Conservation (phyloP, 352 stramenopile species). For the Phytophthora macrochlamydospora region DNA sequence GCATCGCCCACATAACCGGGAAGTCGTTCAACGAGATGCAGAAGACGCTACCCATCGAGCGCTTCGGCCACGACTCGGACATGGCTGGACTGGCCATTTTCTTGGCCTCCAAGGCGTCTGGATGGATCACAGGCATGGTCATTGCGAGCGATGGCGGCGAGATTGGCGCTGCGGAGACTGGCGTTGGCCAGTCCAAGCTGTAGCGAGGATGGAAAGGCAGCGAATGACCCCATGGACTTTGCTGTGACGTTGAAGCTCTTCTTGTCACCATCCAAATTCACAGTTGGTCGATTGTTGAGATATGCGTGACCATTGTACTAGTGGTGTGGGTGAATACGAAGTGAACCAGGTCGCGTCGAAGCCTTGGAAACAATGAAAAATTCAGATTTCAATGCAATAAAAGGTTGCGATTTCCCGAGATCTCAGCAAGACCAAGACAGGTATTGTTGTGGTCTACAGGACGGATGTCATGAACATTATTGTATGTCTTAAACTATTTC, state of each 20-base stretch:
- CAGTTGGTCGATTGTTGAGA: no score
- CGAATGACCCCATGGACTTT: no score
- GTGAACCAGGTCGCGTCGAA: not conserved
- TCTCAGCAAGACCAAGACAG: no score
- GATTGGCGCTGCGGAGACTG: constrained; percentile 50
- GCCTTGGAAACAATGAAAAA: not conserved
- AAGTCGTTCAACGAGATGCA: constrained; percentile 65
- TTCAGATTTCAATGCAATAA: not conserved
- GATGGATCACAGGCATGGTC: constrained; percentile 93
- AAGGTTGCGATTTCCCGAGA: not conserved
- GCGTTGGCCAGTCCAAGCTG: constrained; percentile 41
- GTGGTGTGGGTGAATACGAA: not conserved
- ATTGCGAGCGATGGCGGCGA: constrained; percentile 93
- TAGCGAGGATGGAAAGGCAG: constrained; percentile 4
- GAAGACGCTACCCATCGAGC: constrained; percentile 75
- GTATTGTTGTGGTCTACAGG: not conserved
- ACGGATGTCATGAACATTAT: not conserved
- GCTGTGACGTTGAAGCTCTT: no score
- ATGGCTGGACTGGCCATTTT: constrained; percentile 96
- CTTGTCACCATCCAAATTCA: no score
- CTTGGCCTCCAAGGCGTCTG: constrained; percentile 86
- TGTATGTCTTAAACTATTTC: not conserved
- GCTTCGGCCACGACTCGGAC: constrained; percentile 88
- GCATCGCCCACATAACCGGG: constrained; percentile 59
- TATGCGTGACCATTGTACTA: no score